Base-by-base conservation (phyloP, 306 rosid species). In the Quercus parvula region DNA sequence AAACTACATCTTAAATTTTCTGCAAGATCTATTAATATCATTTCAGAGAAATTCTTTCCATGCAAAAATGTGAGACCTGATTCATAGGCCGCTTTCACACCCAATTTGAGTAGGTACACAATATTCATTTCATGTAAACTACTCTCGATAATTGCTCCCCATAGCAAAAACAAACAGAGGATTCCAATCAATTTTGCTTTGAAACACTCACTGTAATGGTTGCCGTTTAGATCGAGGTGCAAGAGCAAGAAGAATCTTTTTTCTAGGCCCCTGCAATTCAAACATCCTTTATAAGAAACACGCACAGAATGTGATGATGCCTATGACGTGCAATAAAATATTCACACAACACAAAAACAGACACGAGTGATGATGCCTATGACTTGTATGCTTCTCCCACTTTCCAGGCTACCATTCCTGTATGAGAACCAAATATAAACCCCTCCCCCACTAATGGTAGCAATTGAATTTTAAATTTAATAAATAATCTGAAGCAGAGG, bases 241-340 rank as follows among this genome's bases (percentile, higher is more conserved):
- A 55, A 93, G 88, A 31, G 97, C 91, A 71, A 90, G 97, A 80
- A 95, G 82, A 77, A 93, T 86, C 87, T 95, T 95, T 87, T 95
- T 95, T 81, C 99, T 90, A 33, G 99, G 97, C 44, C 98, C 98
- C 99, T 95, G 93, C 80, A 89, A 86, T 78, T 74, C 78, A 83
- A 85, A 51, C 74, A 82, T 22, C 52, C 73, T 70, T 13, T 84
- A 54, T 85, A 17, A 88, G 83, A 61, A 56, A 56, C 79, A 74
- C 56, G 75, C 20, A 79, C 63, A 64, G 41, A 49, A 31, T 35
- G 17, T 35, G 52, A 74, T 61, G 22, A 33, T n/a, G 28, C 35
- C 8, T 14, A 20, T 25, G 28, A 33, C 41, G n/a, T 24, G 28
- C 46, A 24, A 68, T n/a, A 63, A 4, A 30, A 22, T 8, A 59